Evolutionary conservation across 106 monocot genomes (phyloP).

Genomic region (Dioscorea dumetorum): DNA sequence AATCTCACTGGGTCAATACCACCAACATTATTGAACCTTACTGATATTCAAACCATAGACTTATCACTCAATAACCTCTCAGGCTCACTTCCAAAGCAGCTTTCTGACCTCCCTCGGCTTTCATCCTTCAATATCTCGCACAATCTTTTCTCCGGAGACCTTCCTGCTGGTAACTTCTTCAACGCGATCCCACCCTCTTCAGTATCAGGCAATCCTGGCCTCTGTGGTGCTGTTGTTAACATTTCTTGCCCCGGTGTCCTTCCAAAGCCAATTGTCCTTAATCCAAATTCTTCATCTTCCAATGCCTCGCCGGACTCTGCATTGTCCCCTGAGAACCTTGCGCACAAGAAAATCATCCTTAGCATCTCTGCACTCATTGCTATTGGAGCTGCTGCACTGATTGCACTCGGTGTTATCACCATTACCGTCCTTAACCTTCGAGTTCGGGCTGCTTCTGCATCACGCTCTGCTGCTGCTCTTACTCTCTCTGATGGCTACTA

Average conservation of each 20-base stretch:
- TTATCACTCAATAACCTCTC: constrained; percentile 57
- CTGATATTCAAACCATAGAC: constrained; percentile 54
- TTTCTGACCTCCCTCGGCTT: constrained; percentile 56
- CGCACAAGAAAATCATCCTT: constrained; percentile 71
- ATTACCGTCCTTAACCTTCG: constrained; percentile 61
- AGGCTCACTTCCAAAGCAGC: constrained; percentile 62
- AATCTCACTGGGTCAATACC: constrained; percentile 69
- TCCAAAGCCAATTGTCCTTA: constrained; percentile 90
- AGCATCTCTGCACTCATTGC: constrained; percentile 87
- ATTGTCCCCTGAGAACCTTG: constrained; percentile 19
- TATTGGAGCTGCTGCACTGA: constrained; percentile 66
- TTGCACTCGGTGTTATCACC: constrained; percentile 62
- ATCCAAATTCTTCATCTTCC: constrained; percentile 66
- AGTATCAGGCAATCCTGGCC: constrained; percentile 58
- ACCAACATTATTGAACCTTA: constrained; percentile 45
- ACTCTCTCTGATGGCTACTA: constrained; percentile 48
- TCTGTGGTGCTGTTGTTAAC: constrained; percentile 69
- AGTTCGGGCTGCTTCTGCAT: constrained; percentile 26
- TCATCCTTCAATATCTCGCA: constrained; percentile 71
- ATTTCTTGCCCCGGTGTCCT: constrained; percentile 58
- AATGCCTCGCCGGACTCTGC: constrained; percentile 11
- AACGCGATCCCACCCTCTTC: constrained; percentile 57
- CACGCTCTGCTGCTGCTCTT: constrained; percentile 29
- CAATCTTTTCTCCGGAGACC: constrained; percentile 62
- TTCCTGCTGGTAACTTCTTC: constrained; percentile 71